Percentiles rank a stretch among this genome's conserved stretches.
Evolutionary conservation across 176 grass and related monocot species (phyloP).

Genomic region (Musa troglodytarum): DNA sequence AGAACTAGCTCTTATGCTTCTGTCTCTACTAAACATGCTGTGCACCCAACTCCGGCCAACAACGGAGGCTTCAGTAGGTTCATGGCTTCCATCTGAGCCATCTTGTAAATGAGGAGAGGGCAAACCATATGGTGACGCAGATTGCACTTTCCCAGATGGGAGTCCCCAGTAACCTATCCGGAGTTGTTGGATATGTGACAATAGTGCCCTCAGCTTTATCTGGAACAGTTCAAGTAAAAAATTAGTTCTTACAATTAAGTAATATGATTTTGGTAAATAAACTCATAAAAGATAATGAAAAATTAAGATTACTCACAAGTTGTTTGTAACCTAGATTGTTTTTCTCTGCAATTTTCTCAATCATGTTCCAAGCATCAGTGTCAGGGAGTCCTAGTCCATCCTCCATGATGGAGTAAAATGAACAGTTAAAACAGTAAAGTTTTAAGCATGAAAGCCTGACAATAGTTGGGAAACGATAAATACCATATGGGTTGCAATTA

Average conservation of each 20-base stretch:
- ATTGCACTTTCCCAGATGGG: slow-evolving; percentile 47
- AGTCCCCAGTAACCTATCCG: slow-evolving; percentile 88
- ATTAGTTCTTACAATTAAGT: neutral
- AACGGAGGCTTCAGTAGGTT: slow-evolving; percentile 85
- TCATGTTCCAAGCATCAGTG: slow-evolving; percentile 93
- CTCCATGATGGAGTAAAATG: slow-evolving; percentile 45
- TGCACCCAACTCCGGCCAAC: slow-evolving; percentile 95
- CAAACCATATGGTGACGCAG: slow-evolving; percentile 47
- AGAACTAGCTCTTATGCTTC: slow-evolving; percentile 79
- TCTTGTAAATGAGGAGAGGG: slow-evolving; percentile 69
- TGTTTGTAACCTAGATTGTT: slow-evolving; percentile 98
- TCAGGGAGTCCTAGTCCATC: slow-evolving; percentile 88
- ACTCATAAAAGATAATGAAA: slow-evolving; percentile 14
- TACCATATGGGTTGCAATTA: slow-evolving; percentile 98
- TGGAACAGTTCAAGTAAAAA: slow-evolving; percentile 30
- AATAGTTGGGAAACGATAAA: slow-evolving; percentile 7
- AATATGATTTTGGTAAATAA: slow-evolving; percentile 13
- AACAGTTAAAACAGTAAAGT: slow-evolving; percentile 24
- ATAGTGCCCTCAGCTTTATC: slow-evolving; percentile 92
- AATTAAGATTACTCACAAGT: slow-evolving; percentile 59
- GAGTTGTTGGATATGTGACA: slow-evolving; percentile 93
- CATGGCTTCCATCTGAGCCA: slow-evolving; percentile 78
- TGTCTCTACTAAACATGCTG: slow-evolving; percentile 98
- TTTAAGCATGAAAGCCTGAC: neutral
- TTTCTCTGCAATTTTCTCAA: slow-evolving; percentile 97